These are phyloP conservation scores for Sporopachydermia lactativora DNA, from an alignment of 805 yeast species.

Conservation along the genomic window DNA sequence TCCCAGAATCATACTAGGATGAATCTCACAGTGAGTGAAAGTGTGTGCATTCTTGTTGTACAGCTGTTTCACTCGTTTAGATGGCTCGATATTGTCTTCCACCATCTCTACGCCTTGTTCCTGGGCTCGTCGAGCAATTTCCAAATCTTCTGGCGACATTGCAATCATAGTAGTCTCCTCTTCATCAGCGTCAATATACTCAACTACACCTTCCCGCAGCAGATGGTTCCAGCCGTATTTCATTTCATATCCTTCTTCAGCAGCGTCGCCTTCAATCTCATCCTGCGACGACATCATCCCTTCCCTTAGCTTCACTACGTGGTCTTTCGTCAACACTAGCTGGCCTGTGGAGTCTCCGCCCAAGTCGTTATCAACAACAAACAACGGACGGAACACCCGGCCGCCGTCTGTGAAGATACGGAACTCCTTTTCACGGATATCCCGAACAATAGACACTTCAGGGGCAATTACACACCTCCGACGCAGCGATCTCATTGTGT, in stretches of 20 bases:
- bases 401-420: constrained; percentile 97
- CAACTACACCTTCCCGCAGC: constrained; percentile 77
- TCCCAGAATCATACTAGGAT: constrained; percentile 97
- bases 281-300: constrained; percentile 24
- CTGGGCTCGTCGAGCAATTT: constrained; percentile 35
- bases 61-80: constrained; percentile 71
- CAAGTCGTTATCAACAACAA: constrained; percentile 75
- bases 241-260: constrained; percentile 34
- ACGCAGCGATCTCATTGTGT: constrained; percentile 80
- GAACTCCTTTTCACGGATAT: constrained; percentile 92
- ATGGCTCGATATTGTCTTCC: constrained; percentile 40
- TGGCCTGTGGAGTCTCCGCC: constrained; percentile 55
- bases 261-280: constrained; percentile 31
- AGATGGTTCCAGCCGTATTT: constrained; percentile 75
- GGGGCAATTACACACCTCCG: constrained; percentile 93
- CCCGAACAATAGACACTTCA: constrained; percentile 93
- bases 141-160: constrained; percentile 95
- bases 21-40: constrained; percentile 97
- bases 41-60: constrained; percentile 55
- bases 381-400: constrained; percentile 92
- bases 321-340: constrained; percentile 72
- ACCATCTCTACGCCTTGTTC: constrained; percentile 21
- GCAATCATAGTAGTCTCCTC: constrained; percentile 98
- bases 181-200: constrained; percentile 97
- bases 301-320: constrained; percentile 54